Percentiles rank a stretch among this genome's conserved stretches.
Evolutionary conservation across 2,329 filamentous ascomycete genomes (phyloP).

Genomic region (Cryphonectria nitschkei): DNA sequence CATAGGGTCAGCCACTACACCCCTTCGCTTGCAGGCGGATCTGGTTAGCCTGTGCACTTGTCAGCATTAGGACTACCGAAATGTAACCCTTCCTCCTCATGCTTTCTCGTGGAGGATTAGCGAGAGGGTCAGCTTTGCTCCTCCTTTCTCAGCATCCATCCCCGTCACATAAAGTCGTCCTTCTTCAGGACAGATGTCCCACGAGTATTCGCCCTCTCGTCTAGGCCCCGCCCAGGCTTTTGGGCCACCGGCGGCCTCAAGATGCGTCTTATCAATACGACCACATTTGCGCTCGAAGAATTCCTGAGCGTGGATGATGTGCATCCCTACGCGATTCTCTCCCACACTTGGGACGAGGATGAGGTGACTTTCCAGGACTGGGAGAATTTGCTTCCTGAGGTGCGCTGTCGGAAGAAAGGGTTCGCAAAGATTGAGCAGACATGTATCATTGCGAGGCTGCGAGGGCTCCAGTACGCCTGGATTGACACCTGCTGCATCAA

Average conservation of each 20-base stretch:
- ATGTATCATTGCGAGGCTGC: constrained; percentile 15
- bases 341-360: constrained; percentile 35
- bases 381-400: background rate
- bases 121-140: background rate
- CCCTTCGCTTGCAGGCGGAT: background rate
- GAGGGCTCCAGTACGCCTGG: constrained; percentile 21
- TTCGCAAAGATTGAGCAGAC: constrained; percentile 21
- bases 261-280: constrained; percentile 23
- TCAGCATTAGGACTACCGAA: background rate
- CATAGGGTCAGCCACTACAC: background rate
- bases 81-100: background rate
- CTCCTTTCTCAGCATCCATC: background rate
- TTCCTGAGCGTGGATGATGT: constrained; percentile 3
- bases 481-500: constrained; percentile 28
- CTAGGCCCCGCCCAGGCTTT: background rate
- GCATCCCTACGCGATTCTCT: constrained; percentile 34
- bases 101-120: background rate
- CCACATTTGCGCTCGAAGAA: constrained; percentile 8
- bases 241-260: constrained; percentile 1
- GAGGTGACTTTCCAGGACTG: constrained; percentile 35
- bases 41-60: background rate
- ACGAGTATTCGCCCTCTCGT: background rate
- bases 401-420: constrained; percentile 2
- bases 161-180: background rate
- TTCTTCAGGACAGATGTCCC: background rate